Percentiles rank a stretch among this genome's conserved stretches.
phyloP scores from a whole-genome alignment of 116 monocot species.

The Posidonia oceanica region DNA sequence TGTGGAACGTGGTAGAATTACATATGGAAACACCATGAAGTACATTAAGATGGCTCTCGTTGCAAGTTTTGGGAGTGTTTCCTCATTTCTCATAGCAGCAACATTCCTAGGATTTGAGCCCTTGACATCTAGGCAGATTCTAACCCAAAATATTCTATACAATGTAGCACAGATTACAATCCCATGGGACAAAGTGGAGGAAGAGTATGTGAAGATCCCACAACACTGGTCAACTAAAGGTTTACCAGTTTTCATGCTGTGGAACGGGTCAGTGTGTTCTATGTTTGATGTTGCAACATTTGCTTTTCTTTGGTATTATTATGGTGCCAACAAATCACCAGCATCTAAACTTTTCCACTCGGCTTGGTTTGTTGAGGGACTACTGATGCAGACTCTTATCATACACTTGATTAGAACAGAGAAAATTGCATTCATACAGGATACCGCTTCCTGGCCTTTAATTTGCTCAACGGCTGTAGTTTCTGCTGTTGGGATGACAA shows the following conservation, averaged over 20 bases:
- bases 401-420: constrained; percentile 39
- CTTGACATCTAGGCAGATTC: constrained; percentile 23
- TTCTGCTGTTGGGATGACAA: constrained; percentile 12
- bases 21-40: constrained; percentile 41
- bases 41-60: constrained; percentile 36
- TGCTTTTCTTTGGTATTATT: constrained; percentile 24
- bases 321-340: constrained; percentile 7
- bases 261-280: constrained; percentile 28
- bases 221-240: constrained; percentile 22
- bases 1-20: constrained; percentile 32
- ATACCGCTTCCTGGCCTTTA: constrained; percentile 31
- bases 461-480: constrained; percentile 20
- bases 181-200: constrained; percentile 44
- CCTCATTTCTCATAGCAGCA: constrained; percentile 26
- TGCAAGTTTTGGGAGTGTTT: constrained; percentile 21
- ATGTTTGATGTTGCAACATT: constrained; percentile 28
- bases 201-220: constrained; percentile 19
- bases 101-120: constrained; percentile 26
- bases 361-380: constrained; percentile 41
- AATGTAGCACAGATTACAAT: constrained; percentile 36
- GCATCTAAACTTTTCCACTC: constrained; percentile 23
- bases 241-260: constrained; percentile 27
- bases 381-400: constrained; percentile 35
- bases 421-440: constrained; percentile 33
- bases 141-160: constrained; percentile 36